Base-by-base conservation (phyloP, 2,329 filamentous ascomycete species). In the Ophiostoma fasciatum region DNA sequence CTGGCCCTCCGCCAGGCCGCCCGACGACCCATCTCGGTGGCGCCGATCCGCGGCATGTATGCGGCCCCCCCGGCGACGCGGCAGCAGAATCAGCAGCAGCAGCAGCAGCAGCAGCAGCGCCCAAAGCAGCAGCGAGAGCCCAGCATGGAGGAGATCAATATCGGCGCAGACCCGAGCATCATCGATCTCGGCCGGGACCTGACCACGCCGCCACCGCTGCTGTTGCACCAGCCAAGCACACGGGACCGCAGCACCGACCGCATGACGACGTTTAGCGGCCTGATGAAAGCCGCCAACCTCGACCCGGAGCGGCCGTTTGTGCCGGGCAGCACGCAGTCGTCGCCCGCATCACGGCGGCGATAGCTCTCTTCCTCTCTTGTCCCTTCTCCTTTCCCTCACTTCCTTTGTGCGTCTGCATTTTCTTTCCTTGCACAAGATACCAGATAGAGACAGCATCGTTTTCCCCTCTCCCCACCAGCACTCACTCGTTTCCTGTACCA, bases 191-290 rank as follows among this genome's bases (percentile, higher is more conserved):
- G 21, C 20, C 41, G 31, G 28, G 19, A 28, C 34, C 20, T 35
- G 12, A 27, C 22, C 12, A 10, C 27, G 32, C 36, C 7, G n/a
- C 31, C 25, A 15, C 32, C 12, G 19, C n/a, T 27, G 21, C 30
- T 11, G 11, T 28, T 14, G 21, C 19, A 33, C 23, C 28, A 23
- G 10, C 31, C 32, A 27, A 28, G 21, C n/a, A 22, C 31, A 14
- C 7, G 40, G 30, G 11, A 33, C 37, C 48, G 49, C 26, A 31
- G 26, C 34, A 20, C 33, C 2, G 35, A 41, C 22, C 53, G 56
- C 25, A 48, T 53, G 43, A 68, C 69, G 1, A 68, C 63, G 0
- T 69, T 72, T 42, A 62, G 63, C n/a, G 61, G 64, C 44, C 57
- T 73, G 48, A 64, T 72, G 61, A 57, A 66, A 37, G 53, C 60